Evolutionary conservation across 2,329 filamentous ascomycete species (phyloP), one percentile per base, ranked within the genome.

Genomic region (Fonsecaea pugnacius): DNA sequence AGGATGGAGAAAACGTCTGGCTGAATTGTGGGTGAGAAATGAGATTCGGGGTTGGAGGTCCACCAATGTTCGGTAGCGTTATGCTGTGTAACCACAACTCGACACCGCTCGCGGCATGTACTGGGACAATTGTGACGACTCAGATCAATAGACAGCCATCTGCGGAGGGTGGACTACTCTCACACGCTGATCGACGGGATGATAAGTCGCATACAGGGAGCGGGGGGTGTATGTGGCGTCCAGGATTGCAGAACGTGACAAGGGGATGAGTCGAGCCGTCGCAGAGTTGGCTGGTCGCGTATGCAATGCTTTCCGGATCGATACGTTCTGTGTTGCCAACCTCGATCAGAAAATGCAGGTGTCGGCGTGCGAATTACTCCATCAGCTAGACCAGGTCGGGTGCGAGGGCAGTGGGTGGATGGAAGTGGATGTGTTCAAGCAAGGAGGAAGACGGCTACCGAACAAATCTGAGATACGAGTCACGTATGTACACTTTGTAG

Each of bases 41-140:
- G 18, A 57, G 53, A 57, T 51, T 55, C 30, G 62, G 43, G 57
- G 43, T 58, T 48, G 18, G 62, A 56, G 35, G 36, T 36, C 14
- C 30, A 30, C n/a, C n/a, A 53, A 16, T 33, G 21, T 43, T 18
- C 8, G 35, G 35, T 59, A 53, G 59, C 24, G 35, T 38, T 32
- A 38, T 62, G 65, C 35, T 54, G 65, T 67, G 65, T 67, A 62
- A 67, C 65, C 55, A 38, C 14, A 24, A 51, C 5, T 52, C 43
- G 43, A 24, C 57, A 51, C 57, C 2, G 43, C 30, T 6, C 40
- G 24, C 40, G 10, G 18, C 21, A 33, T 27, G 14, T 21, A 24
- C 16, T 51, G 27, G 4, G 32, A 51, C 32, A 43, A 52, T 53
- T 60, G 18, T 18, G 51, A 43, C 53, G 40, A 56, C 63, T 43